These are phyloP conservation scores for Globisporangium emineosum DNA, from an alignment of 352 stramenopile genomes.

Conservation along the genomic window DNA sequence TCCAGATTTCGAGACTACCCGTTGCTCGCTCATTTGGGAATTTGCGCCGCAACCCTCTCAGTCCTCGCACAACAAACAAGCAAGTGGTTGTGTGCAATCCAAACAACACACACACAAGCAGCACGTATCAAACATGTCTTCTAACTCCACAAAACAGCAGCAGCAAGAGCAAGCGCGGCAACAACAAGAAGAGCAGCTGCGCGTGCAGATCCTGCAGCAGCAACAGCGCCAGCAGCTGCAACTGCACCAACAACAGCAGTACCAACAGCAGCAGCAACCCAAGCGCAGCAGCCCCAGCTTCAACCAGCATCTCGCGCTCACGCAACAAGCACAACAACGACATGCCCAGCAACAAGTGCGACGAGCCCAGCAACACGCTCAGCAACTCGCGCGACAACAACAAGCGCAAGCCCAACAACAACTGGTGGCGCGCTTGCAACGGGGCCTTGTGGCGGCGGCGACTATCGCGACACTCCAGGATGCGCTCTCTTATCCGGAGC, in stretches of 20 bases:
- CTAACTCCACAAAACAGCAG: not conserved
- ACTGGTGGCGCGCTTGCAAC: not conserved
- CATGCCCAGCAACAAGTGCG: not conserved
- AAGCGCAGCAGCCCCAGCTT: not conserved
- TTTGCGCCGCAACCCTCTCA: not conserved
- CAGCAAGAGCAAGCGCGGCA: not conserved
- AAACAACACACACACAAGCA: not conserved
- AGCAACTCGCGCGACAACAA: not conserved
- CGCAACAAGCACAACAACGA: not conserved
- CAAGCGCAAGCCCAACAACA: not conserved
- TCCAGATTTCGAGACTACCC: not conserved
- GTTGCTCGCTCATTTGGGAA: not conserved
- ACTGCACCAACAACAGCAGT: slow-evolving; percentile 1
- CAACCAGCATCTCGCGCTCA: not conserved
- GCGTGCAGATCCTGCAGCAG: slow-evolving; percentile 2
- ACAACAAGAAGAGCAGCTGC: not conserved
- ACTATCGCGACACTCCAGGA: slow-evolving; percentile 12
- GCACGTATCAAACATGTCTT: not conserved
- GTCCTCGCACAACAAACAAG: not conserved
- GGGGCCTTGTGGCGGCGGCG: not conserved
- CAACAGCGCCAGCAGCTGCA: slow-evolving; percentile 4
- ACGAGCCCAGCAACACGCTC: not conserved
- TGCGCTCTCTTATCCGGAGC: slow-evolving; percentile 12
- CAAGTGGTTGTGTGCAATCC: not conserved
- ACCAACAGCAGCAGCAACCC: not conserved